Base-by-base conservation (phyloP, 2,329 filamentous ascomycete genomes). In the Aspergillus cejpii region DNA sequence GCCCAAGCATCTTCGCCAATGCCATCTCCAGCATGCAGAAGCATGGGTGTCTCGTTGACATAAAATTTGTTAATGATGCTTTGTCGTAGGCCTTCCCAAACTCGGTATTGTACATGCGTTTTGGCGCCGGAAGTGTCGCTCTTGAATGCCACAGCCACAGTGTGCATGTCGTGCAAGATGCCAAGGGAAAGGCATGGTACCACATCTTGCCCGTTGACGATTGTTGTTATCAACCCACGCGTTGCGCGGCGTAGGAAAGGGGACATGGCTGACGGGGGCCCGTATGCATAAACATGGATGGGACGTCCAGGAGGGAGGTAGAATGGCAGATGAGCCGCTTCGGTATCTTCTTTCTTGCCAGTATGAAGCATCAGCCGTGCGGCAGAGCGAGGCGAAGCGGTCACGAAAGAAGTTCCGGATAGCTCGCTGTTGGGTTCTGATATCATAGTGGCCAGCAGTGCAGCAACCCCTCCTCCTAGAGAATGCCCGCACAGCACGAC, bases 231-330 rank as follows among this genome's bases (percentile, higher is more conserved):
- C 6, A 90, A 74, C 1, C 84, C 85, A 11, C 83, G 75, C 0
- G 85, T 89, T 8, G 82, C 81, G 47, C 78, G 77, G 33, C 84
- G 79, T 6, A 90, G 74, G 2, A 81, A 78, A 0, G 83, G 74
- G 0, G 83, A 86, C 76, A 89, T 80, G 11, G 83, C 84, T 0
- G 83, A 79, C 0, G 85, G 84, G 1, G 85, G 81, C 0, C 85
- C 85, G 60, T 88, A 90, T 5, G 85, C 83, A 60, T 87, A 90
- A 10, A 88, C 85, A 55, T 90, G 85, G 15, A 89, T 84, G 2
- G 83, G 81, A 0, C 85, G 77, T 12, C 81, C 80, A 0, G 81
- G 56, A 0, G 85, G 85, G 0, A 89, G 73, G 14, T 72, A 74
- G 24, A 80, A 65, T 21, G 53, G 44, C 39, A 54, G 48, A 6